Conservation (phyloP, 2,329 filamentous ascomycete species). For the Colletotrichum graminicola region DNA sequence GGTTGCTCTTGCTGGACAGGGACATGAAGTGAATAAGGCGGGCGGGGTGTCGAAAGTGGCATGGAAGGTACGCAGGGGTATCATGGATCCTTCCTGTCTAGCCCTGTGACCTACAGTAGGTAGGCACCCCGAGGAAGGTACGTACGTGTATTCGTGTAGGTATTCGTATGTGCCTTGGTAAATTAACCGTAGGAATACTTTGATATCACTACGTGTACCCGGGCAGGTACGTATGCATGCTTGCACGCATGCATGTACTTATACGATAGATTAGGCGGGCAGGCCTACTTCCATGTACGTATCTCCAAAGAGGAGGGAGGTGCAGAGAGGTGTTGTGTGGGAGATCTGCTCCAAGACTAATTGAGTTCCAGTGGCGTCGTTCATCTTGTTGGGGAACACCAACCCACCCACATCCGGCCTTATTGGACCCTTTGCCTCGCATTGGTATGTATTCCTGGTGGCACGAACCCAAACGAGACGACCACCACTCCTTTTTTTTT, state of each 20-base stretch:
- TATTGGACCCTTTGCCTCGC: background rate
- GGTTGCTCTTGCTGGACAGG: conserved; percentile 11
- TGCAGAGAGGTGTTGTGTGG: background rate
- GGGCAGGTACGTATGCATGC: too few species aligned
- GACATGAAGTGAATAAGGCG: conserved; percentile 15
- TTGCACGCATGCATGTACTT: too few species aligned
- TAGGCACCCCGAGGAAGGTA: too few species aligned
- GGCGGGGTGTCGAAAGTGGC: conserved; percentile 4
- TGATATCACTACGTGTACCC: too few species aligned
- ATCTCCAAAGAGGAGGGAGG: background rate
- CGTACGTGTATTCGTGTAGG: too few species aligned
- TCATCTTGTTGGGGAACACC: conserved; percentile 2
- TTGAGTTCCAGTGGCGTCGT: conserved; percentile 12
- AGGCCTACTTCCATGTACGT: background rate
- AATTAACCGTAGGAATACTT: too few species aligned
- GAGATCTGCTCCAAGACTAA: background rate
- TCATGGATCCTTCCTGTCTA: background rate
- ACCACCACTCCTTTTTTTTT: background rate
- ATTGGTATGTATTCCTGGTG: background rate
- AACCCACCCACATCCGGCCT: background rate
- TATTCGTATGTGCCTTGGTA: too few species aligned
- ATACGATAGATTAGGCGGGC: too few species aligned
- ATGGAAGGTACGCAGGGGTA: background rate
- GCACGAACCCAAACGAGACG: background rate
- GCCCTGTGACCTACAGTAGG: background rate